phyloP scores from a whole-genome alignment of 2,329 filamentous ascomycete species.

The Ophiostoma populinum region DNA sequence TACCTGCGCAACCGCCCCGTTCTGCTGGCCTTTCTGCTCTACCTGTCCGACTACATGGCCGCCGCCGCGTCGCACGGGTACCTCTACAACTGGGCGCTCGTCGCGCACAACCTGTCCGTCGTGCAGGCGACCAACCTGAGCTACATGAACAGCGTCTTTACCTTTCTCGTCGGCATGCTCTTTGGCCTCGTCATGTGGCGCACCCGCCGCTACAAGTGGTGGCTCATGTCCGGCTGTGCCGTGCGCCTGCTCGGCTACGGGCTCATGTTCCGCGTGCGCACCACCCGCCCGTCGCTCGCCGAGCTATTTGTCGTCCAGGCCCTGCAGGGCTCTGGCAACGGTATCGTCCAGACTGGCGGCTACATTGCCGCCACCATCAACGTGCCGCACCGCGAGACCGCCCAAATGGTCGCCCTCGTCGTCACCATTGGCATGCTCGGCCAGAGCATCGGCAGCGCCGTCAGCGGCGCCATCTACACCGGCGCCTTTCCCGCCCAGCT shows the following conservation, averaged over 20 bases:
- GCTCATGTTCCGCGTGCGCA: conserved; percentile 7
- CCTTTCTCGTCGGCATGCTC: conserved; percentile 6
- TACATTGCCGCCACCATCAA: conserved; percentile 7
- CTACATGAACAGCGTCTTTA: conserved; percentile 8
- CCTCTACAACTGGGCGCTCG: conserved; percentile 7
- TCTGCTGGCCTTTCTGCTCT: conserved; percentile 21
- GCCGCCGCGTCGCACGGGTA: conserved; percentile 6
- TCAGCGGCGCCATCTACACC: conserved; percentile 10
- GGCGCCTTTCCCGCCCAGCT: conserved; percentile 4
- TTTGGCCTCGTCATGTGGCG: conserved; percentile 7
- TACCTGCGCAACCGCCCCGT: conserved; percentile 28
- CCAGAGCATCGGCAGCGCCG: conserved; percentile 6
- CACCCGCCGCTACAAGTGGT: conserved; percentile 8
- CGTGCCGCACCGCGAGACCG: conserved; percentile 7
- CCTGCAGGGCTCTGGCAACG: conserved; percentile 6
- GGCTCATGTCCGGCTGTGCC: conserved; percentile 6
- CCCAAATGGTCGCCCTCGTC: conserved; percentile 8
- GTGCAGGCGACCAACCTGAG: conserved; percentile 5
- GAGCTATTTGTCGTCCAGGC: conserved; percentile 7
- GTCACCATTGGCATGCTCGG: conserved; percentile 6
- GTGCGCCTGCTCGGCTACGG: conserved; percentile 9
- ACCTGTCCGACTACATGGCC: conserved; percentile 13
- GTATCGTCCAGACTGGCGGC: conserved; percentile 7
- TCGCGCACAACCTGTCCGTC: conserved; percentile 6
- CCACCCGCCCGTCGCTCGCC: conserved; percentile 1